phyloP scores from a whole-genome alignment of 768 basidiomycete species.

The Daedaleopsis nitida region DNA sequence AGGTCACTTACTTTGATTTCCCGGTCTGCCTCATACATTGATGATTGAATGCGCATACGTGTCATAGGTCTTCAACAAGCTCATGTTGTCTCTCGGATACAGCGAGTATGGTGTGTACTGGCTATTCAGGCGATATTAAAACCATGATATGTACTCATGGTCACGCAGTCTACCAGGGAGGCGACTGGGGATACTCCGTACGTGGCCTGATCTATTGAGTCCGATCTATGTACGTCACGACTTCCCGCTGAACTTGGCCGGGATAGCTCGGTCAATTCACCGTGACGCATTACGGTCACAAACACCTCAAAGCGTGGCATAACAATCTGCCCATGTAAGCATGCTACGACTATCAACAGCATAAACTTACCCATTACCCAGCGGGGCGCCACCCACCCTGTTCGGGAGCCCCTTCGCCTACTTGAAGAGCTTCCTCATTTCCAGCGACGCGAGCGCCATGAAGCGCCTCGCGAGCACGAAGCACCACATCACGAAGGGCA shows the following conservation, averaged over 20 bases:
- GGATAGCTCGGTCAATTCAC: slow-evolving; percentile 38
- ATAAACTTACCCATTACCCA: background rate
- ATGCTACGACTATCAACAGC: background rate
- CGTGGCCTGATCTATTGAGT: slow-evolving; percentile 3
- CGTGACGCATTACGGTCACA: slow-evolving; percentile 39
- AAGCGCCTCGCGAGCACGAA: slow-evolving; percentile 23
- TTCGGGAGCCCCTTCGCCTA: slow-evolving; percentile 32
- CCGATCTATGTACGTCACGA: background rate
- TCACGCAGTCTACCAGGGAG: slow-evolving; percentile 46
- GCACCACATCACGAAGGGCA: slow-evolving; percentile 27
- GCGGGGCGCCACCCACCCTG: slow-evolving; percentile 24
- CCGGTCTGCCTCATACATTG: background rate
- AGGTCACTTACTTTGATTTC: slow-evolving; percentile 36
- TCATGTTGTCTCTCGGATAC: slow-evolving; percentile 34
- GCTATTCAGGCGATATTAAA: background rate
- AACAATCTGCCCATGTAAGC: slow-evolving; percentile 46
- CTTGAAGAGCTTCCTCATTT: slow-evolving; percentile 30
- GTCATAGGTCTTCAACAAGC: slow-evolving; percentile 24
- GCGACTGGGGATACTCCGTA: slow-evolving; percentile 50
- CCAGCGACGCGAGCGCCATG: slow-evolving; percentile 32
- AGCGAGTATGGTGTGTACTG: slow-evolving; percentile 24
- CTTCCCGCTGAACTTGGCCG: background rate
- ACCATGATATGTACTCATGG: background rate
- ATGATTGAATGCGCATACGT: background rate
- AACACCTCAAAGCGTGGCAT: slow-evolving; percentile 53